phyloP scores from a whole-genome alignment of 2,329 filamentous ascomycete species.

The Pseudogymnoascus sp. region DNA sequence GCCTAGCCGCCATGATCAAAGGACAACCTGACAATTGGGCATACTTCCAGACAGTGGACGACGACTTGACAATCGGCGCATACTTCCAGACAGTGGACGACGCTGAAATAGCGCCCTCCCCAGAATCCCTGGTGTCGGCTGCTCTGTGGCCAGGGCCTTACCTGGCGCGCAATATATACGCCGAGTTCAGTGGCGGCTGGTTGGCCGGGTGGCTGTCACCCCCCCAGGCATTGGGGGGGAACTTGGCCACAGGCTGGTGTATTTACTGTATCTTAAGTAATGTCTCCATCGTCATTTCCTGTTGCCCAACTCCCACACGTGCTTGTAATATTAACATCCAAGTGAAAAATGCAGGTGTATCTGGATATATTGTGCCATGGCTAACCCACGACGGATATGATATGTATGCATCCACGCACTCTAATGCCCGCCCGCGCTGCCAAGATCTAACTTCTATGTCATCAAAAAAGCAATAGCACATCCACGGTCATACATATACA shows the following conservation, averaged over 20 bases:
- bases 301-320: neutral
- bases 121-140: neutral
- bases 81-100: neutral
- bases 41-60: too few relatives aligned
- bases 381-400: neutral
- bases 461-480: slow-evolving; percentile 4
- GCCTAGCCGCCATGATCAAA: too few relatives aligned
- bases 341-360: neutral
- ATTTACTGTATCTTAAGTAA: neutral
- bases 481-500: neutral
- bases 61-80: too few relatives aligned
- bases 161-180: neutral
- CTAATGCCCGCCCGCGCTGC: neutral
- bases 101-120: neutral
- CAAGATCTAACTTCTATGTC: slow-evolving; percentile 8
- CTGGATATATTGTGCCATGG: slow-evolving; percentile 1
- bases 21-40: too few relatives aligned
- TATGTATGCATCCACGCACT: neutral
- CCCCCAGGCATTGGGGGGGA: neutral
- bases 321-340: too few relatives aligned
- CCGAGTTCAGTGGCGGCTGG: neutral
- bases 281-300: neutral
- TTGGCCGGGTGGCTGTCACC: too few relatives aligned
- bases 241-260: neutral
- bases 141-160: neutral